phyloP scores from a whole-genome alignment of 2,329 filamentous ascomycete species.

The Epichloe hybrida region DNA sequence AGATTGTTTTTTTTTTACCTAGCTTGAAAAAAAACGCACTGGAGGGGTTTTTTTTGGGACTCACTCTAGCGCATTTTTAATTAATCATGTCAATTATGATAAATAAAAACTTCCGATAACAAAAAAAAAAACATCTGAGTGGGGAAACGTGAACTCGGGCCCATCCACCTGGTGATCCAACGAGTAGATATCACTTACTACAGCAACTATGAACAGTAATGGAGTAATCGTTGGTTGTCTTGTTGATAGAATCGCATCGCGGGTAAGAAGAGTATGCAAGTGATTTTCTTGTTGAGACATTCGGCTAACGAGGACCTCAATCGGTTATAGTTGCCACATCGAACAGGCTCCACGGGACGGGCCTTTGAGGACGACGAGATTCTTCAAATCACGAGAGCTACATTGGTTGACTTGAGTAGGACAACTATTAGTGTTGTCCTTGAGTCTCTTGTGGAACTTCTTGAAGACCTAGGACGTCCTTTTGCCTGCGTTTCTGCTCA shows the following conservation, averaged over 20 bases:
- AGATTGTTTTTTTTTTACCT: too few species aligned
- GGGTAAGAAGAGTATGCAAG: constrained; percentile 33
- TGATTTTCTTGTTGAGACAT: neutral
- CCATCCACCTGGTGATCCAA: neutral
- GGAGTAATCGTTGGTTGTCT: constrained; percentile 46
- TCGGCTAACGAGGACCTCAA: neutral
- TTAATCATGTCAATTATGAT: too few species aligned
- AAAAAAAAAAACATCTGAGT: too few species aligned
- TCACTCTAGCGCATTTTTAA: too few species aligned
- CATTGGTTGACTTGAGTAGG: constrained; percentile 46
- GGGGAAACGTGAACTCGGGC: neutral
- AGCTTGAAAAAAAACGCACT: too few species aligned
- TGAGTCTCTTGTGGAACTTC: constrained; percentile 40
- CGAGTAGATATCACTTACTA: constrained; percentile 7
- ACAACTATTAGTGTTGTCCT: constrained; percentile 40
- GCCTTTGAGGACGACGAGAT: constrained; percentile 40
- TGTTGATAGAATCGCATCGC: constrained; percentile 48
- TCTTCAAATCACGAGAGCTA: constrained; percentile 45
- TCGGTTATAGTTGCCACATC: constrained; percentile 7
- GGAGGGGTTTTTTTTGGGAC: too few species aligned
- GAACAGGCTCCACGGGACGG: constrained; percentile 4
- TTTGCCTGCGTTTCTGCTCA: constrained; percentile 38
- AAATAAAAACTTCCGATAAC: too few species aligned
- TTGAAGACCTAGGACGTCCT: constrained; percentile 44
- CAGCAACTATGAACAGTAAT: constrained; percentile 40